Evolutionary conservation across 2,329 filamentous ascomycete species (phyloP).

Genomic region (Sporothrix luriei): DNA sequence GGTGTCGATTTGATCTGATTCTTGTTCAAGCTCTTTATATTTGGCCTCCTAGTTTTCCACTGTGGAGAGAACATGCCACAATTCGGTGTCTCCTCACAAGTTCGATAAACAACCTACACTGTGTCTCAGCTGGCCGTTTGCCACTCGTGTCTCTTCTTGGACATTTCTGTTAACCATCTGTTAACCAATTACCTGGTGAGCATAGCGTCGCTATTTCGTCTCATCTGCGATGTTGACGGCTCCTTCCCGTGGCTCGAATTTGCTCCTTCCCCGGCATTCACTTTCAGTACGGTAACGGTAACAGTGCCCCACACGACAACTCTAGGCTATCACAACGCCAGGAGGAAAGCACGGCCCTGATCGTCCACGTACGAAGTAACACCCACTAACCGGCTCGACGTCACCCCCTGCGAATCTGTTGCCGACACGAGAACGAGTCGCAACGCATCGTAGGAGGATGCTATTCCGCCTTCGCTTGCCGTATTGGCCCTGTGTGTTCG

Average conservation of each 20-base stretch:
- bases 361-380: not conserved
- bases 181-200: no score
- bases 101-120: no score
- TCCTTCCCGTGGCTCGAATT: not conserved
- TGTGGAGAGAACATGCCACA: no score
- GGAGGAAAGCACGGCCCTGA: not conserved
- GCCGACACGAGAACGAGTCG: not conserved
- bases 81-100: no score
- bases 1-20: no score
- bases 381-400: not conserved
- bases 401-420: slow-evolving; percentile 11
- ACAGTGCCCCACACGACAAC: not conserved
- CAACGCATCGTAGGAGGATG: slow-evolving; percentile 12
- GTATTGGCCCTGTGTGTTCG: not conserved
- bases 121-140: not conserved
- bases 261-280: slow-evolving; percentile 6
- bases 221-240: not conserved
- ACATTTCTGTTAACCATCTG: no score
- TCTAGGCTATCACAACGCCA: slow-evolving; percentile 5
- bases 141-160: not conserved
- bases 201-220: no score
- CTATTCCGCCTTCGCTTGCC: not conserved
- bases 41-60: not conserved
- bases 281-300: not conserved
- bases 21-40: not conserved